These are phyloP conservation scores for Pyrenochaeta sp. DNA, from an alignment of 2,329 filamentous ascomycete genomes.

Conservation along the genomic window DNA sequence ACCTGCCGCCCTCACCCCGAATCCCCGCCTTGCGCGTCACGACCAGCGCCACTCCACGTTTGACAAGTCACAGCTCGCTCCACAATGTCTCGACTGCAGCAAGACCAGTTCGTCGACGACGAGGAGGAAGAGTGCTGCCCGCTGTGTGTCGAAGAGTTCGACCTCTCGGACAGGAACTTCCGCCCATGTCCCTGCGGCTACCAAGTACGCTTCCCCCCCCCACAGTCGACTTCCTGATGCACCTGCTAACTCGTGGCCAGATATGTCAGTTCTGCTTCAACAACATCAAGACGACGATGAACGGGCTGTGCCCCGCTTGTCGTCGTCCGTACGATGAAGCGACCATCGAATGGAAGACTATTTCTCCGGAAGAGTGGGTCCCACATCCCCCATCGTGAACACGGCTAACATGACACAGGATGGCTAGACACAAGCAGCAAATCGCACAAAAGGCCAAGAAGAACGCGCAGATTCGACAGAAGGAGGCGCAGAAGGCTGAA, in stretches of 20 bases:
- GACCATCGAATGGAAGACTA: constrained; percentile 95
- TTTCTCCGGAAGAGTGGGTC: constrained; percentile 91
- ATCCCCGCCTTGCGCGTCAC: constrained; percentile 5
- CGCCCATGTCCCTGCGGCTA: constrained; percentile 97
- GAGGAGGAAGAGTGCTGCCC: constrained; percentile 72
- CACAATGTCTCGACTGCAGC: constrained; percentile 57
- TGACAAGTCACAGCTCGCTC: constrained; percentile 12
- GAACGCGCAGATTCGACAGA: constrained; percentile 87
- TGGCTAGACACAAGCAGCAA: constrained; percentile 77
- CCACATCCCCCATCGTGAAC: constrained; percentile 15
- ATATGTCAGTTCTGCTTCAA: constrained; percentile 99
- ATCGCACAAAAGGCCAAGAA: constrained; percentile 87
- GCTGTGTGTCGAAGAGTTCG: constrained; percentile 98
- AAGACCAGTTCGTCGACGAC: constrained; percentile 63
- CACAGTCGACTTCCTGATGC: no score
- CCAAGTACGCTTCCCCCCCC: constrained; percentile 70
- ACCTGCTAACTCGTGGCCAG: constrained; percentile 50
- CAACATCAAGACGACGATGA: constrained; percentile 98
- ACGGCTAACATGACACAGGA: constrained; percentile 56
- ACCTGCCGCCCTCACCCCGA: no score
- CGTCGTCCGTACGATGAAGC: constrained; percentile 95
- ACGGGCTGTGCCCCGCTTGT: constrained; percentile 96
- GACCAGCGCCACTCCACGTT: constrained; percentile 40
- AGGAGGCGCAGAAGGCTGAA: constrained; percentile 94
- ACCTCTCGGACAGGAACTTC: constrained; percentile 96